A percentile compares a stretch with the other conserved stretches of the same genome.
Evolutionary conservation across 208 protist genomes (phyloP).

Genomic region (Zelonia costaricensis): DNA sequence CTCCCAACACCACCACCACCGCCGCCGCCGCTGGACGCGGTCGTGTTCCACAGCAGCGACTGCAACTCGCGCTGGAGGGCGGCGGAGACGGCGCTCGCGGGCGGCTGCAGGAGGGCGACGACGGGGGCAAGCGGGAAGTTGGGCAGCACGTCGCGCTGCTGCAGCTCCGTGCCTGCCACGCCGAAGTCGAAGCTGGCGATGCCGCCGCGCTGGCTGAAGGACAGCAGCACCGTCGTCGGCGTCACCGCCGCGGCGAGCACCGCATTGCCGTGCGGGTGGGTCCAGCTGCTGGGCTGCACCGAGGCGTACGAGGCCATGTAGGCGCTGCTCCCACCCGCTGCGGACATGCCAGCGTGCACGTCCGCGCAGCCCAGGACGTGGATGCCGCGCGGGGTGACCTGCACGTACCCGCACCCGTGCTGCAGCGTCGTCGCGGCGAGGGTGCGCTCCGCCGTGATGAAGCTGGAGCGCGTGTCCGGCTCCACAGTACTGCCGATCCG

Average conservation of each 20-base stretch:
- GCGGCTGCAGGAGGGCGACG: constrained; percentile 58
- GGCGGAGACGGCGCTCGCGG: constrained; percentile 31
- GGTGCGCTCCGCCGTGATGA: constrained; percentile 71
- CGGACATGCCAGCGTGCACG: neutral
- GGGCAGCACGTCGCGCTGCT: constrained; percentile 60
- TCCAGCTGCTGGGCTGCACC: constrained; percentile 55
- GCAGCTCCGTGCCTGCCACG: constrained; percentile 50
- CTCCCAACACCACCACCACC: neutral
- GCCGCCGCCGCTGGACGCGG: neutral
- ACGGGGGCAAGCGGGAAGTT: constrained; percentile 63
- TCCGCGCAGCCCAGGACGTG: constrained; percentile 31
- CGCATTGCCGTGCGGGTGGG: constrained; percentile 72
- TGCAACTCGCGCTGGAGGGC: constrained; percentile 33
- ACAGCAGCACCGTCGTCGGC: constrained; percentile 48
- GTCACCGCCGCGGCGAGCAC: constrained; percentile 72
- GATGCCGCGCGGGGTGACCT: constrained; percentile 70
- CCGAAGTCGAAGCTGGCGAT: constrained; percentile 80
- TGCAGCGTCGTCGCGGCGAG: constrained; percentile 69
- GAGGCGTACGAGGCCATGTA: neutral
- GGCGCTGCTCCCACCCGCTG: constrained; percentile 3
- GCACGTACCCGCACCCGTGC: constrained; percentile 71
- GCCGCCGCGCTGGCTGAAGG: constrained; percentile 66
- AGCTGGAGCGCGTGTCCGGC: constrained; percentile 51
- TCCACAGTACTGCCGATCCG: constrained; percentile 53
- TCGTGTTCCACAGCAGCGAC: constrained; percentile 30